Evolutionary conservation across 2,329 filamentous ascomycete genomes (phyloP), one percentile per base, ranked within the genome.

Genomic region (Acarospora socialis): DNA sequence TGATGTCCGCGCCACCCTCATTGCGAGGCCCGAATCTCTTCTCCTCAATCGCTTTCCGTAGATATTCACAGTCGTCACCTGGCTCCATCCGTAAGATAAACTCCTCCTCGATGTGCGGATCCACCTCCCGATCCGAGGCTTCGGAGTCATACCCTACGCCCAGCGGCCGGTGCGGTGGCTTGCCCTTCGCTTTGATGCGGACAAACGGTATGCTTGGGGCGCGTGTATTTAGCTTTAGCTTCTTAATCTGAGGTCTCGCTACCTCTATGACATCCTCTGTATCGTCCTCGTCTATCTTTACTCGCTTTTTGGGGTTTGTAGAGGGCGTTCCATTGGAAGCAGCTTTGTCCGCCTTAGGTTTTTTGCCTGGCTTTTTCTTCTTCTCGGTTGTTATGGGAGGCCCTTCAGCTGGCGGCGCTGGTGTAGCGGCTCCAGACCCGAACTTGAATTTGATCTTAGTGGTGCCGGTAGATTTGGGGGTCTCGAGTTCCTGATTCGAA

Each of bases 101-200:
- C 42, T 92, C 78, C 48, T 87, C 80, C 54, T 95, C 87, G 38
- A 92, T 81, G 1, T 79, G 69, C 1, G 90, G 90, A 48, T 98
- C 90, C 7, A 63, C 57, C 54, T 98, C 90, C 9, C 77, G 73
- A 49, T 95, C 90, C 34, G 84, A 90, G 8, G 86, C 83, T 55
- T 95, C 90, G 3, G 86, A 94, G 52, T 98, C 90, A 56, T 95
- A 98, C 5, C 87, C 90, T 34, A 92, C 83, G 31, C 90, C 90
- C 1, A 73, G 70, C 4, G 75, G 74, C 41, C 81, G 70, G 19
- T 69, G 62, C 5, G 81, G 77, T 1, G 71, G 65, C 40, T 73
- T 69, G n/a, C 77, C 77, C 44, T 76, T 73, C 29, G 72, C 63
- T 46, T 74, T 77, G 35, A 81, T 58, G 33, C 70, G 69, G 34